Base-by-base conservation (phyloP, 1,284 basidiomycete genomes). In the Sphagnurus paluster region DNA sequence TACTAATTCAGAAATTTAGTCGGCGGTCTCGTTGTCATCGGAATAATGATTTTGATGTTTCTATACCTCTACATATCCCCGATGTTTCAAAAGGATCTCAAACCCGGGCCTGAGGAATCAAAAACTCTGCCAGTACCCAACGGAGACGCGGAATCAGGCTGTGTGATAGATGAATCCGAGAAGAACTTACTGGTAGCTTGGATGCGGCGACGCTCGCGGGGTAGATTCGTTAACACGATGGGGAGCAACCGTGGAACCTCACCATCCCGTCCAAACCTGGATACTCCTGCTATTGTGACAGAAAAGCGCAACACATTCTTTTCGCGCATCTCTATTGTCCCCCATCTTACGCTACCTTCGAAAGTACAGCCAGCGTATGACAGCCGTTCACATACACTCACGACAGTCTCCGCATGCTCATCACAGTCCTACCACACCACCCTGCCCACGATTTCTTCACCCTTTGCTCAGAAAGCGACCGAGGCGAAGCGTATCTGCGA, bases 151-250 rank as follows among this genome's bases (percentile, higher is more conserved):
- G 49, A 50, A 39, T 42, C 44, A 8, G 39, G 38, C 19, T 24
- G 13, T 4, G 34, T 44, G 19, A 42, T 47, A 41, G 38, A 46
- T 23, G 28, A 41, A 19, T 10, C 19, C 14, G 46, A 48, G 29
- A 37, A 44, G 42, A 33, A 20, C 4, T 24, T 29, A n/a, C 53
- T 56, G 8, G 16, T 55, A 7, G 42, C 40, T 6, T 56, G 55
- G 55, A 48, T 56, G 46, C 53, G 54, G 19, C 55, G 55, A 17
- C 44, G 53, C 26, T 56, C 55, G 4, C 50, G 55, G 23, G 55
- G 53, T 0, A 48, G 53, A 24, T 56, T 56, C 34, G 46, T 43
- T 9, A 48, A 55, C 16, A 52, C 54, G 6, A 25, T 44, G 30
- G 42, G 35, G 14, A 48, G 26, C 29, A 21, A 35, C 29, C 33